Percentiles rank a stretch among this genome's conserved stretches.
Evolutionary conservation across 129 eudicot genomes (phyloP).

Genomic region (Arctium lappa): DNA sequence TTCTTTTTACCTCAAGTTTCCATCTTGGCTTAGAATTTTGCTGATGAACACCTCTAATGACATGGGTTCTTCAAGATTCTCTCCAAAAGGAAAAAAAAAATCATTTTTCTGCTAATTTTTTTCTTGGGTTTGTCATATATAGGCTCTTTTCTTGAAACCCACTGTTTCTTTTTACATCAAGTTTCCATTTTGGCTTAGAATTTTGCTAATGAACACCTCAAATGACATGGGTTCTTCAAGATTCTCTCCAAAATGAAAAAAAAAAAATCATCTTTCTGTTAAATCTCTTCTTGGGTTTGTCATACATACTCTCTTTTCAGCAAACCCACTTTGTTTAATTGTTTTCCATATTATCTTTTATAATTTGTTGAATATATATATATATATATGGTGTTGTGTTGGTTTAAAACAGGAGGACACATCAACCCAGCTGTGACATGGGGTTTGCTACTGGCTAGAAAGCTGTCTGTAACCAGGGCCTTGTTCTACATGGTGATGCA

Average conservation of each 20-base stretch:
- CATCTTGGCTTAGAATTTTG: neutral
- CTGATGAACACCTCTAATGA: neutral
- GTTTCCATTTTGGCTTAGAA: neutral
- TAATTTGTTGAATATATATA: neutral
- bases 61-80: slow-evolving; percentile 16
- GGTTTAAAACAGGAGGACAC: slow-evolving; percentile 76
- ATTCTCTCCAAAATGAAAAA: neutral
- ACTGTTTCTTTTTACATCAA: neutral
- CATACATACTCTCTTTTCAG: no score
- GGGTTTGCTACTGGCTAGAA: slow-evolving; percentile 82
- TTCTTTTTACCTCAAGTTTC: neutral
- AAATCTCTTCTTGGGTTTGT: no score
- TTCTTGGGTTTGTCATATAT: neutral
- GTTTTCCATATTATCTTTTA: neutral
- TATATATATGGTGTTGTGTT: neutral
- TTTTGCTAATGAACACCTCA: neutral
- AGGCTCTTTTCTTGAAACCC: neutral
- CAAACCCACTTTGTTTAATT: no score
- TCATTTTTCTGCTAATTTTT: neutral
- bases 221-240: neutral
- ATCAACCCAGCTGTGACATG: slow-evolving; percentile 94
- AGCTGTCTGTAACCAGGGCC: slow-evolving; percentile 73
- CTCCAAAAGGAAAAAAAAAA: neutral
- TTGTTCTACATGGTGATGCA: slow-evolving; percentile 89
- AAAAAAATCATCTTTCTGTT: no score